A percentile compares a stretch with the other conserved stretches of the same genome.
Conservation (phyloP, 2,329 filamentous ascomycete genomes). For the Orbilia quercus region DNA sequence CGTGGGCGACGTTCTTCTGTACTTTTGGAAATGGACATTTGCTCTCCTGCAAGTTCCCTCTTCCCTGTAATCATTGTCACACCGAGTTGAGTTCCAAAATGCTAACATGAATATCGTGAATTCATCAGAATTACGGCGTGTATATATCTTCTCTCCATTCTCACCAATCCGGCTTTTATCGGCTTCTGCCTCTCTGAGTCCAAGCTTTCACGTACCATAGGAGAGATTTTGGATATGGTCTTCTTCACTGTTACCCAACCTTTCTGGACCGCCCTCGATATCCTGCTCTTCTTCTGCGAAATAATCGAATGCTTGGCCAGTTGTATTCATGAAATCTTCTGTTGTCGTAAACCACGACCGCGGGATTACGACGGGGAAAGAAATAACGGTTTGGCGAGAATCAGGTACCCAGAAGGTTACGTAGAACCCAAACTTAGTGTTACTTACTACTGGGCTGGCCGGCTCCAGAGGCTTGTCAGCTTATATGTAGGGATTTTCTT, state of each 20-base stretch:
- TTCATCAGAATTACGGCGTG: conserved; percentile 8
- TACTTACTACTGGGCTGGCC: conserved; percentile 23
- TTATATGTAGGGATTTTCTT: not conserved
- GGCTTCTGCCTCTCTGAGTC: not conserved
- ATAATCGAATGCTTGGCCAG: conserved; percentile 6
- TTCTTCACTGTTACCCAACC: conserved; percentile 34
- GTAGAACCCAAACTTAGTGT: conserved; percentile 18
- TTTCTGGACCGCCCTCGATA: conserved; percentile 22
- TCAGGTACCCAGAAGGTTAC: conserved; percentile 14
- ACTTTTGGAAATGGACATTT: conserved; percentile 35
- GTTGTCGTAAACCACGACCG: conserved; percentile 10
- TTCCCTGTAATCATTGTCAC: not conserved
- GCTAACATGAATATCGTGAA: not conserved
- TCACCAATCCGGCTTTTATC: conserved; percentile 26
- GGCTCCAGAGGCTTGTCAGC: not conserved
- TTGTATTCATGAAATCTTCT: conserved; percentile 10
- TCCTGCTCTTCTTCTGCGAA: conserved; percentile 9
- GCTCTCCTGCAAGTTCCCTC: conserved; percentile 27
- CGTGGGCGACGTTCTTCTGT: conserved; percentile 17
- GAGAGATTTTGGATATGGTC: conserved; percentile 21
- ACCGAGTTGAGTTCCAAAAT: not conserved
- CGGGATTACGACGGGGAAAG: not conserved
- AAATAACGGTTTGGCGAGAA: not conserved
- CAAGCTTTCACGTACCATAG: not conserved
- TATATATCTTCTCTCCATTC: not conserved